Percentiles rank a stretch among this genome's conserved stretches.
phyloP scores from a whole-genome alignment of 2,329 filamentous ascomycete genomes.

The Cadophora gregata region DNA sequence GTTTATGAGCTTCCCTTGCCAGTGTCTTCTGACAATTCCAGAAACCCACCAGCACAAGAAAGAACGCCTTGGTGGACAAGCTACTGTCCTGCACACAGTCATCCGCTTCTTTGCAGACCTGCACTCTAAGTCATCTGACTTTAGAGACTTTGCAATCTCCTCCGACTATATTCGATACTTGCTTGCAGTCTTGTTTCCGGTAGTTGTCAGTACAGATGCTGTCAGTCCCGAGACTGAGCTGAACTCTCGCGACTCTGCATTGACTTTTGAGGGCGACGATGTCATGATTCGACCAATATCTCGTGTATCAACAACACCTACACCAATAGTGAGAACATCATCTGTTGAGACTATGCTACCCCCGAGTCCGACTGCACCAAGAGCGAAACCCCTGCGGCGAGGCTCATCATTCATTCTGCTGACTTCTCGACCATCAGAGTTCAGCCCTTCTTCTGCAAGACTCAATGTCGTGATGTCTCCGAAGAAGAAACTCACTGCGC shows the following conservation, averaged over 20 bases:
- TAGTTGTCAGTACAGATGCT: slow-evolving; percentile 84
- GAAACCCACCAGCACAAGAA: slow-evolving; percentile 51
- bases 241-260: slow-evolving; percentile 78
- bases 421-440: slow-evolving; percentile 68
- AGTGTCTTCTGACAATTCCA: slow-evolving; percentile 25
- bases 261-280: slow-evolving; percentile 86
- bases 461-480: slow-evolving; percentile 68
- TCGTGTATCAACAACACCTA: slow-evolving; percentile 61
- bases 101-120: slow-evolving; percentile 81
- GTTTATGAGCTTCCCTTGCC: slow-evolving; percentile 34
- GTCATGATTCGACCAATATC: slow-evolving; percentile 71
- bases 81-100: slow-evolving; percentile 73
- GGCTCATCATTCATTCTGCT: slow-evolving; percentile 92
- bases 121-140: slow-evolving; percentile 75
- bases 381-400: slow-evolving; percentile 72
- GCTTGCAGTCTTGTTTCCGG: slow-evolving; percentile 81
- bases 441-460: slow-evolving; percentile 63
- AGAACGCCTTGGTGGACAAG: slow-evolving; percentile 61
- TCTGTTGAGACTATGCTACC: slow-evolving; percentile 59
- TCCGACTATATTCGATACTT: slow-evolving; percentile 85
- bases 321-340: slow-evolving; percentile 77
- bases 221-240: slow-evolving; percentile 86
- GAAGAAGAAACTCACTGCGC: slow-evolving; percentile 55
- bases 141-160: slow-evolving; percentile 80
- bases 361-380: slow-evolving; percentile 48